A percentile compares a stretch with the other conserved stretches of the same genome.
phyloP scores from a whole-genome alignment of 1,284 basidiomycete species.

The Sporisorium exsertum region DNA sequence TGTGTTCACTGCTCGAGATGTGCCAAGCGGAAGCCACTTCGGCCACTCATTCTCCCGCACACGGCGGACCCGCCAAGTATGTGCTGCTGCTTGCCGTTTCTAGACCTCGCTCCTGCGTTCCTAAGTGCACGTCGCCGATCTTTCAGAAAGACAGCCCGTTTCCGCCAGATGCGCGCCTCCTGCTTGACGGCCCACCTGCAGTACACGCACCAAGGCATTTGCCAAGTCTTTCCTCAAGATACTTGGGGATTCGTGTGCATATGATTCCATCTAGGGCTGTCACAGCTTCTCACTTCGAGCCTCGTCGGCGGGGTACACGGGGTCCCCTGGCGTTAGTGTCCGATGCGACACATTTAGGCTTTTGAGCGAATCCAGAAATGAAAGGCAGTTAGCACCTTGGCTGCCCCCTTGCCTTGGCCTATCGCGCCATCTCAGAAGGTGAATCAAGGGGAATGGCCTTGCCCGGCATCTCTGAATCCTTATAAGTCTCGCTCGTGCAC shows the following conservation, averaged over 20 bases:
- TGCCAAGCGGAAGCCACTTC: constrained; percentile 10
- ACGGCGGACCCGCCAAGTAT: background rate
- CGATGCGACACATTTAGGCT: background rate
- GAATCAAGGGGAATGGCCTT: background rate
- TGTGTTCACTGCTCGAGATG: background rate
- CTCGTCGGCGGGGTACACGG: background rate
- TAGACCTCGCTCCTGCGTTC: background rate
- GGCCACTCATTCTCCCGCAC: constrained; percentile 3
- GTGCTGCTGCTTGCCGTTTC: background rate
- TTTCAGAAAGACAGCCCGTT: background rate
- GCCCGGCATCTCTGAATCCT: background rate
- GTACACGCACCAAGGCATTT: background rate
- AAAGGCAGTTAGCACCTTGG: background rate
- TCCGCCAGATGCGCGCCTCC: background rate
- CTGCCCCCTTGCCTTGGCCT: background rate
- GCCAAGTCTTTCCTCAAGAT: background rate
- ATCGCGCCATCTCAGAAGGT: background rate
- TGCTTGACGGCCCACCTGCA: background rate
- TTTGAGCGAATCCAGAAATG: background rate
- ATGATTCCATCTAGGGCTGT: background rate
- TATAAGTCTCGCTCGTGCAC: constrained; percentile 24
- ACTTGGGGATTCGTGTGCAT: background rate
- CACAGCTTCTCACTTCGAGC: too few species aligned
- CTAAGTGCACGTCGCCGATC: constrained; percentile 14
- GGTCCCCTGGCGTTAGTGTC: background rate